phyloP scores from a whole-genome alignment of 2,329 filamentous ascomycete species.

The Nothophaeocryptopus gaeumannii region DNA sequence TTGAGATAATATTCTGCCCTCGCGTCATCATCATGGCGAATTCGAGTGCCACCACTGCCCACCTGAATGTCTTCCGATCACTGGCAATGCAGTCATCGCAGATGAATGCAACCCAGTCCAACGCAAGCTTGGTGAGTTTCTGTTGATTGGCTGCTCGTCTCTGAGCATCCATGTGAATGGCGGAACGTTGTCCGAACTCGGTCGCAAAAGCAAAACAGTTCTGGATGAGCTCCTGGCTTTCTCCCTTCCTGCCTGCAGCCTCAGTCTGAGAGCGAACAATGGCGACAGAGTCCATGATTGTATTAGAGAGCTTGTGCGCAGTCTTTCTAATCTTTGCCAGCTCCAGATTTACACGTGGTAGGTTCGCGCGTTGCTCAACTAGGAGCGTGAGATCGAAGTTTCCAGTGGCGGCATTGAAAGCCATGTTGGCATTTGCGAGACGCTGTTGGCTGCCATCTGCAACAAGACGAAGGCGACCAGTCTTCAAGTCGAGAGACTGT shows the following conservation, averaged over 20 bases:
- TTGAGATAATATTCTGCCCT: conserved; percentile 85
- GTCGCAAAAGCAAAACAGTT: conserved; percentile 99
- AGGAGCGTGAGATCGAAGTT: conserved; percentile 83
- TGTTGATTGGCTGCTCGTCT: conserved; percentile 95
- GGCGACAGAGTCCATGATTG: conserved; percentile 98
- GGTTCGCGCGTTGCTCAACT: conserved; percentile 87
- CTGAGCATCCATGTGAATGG: conserved; percentile 94
- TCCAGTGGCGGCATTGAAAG: conserved; percentile 77
- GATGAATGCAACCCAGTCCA: conserved; percentile 98
- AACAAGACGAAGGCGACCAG: conserved; percentile 81
- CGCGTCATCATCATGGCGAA: conserved; percentile 97
- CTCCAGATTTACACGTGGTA: conserved; percentile 86
- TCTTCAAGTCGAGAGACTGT: conserved; percentile 69
- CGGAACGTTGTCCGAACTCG: conserved; percentile 91
- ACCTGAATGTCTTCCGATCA: conserved; percentile 93
- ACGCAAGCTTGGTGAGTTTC: conserved; percentile 84
- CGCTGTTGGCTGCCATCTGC: conserved; percentile 80
- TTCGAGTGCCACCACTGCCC: conserved; percentile 92
- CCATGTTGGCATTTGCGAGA: conserved; percentile 72
- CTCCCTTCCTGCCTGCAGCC: conserved; percentile 54
- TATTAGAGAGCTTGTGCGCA: conserved; percentile 92
- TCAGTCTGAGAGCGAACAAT: conserved; percentile 82
- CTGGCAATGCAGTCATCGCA: conserved; percentile 94
- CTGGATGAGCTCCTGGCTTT: conserved; percentile 94
- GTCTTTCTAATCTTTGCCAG: conserved; percentile 93